phyloP scores from a whole-genome alignment of 495 filamentous ascomycete species.

The Penicillium mononematosum region DNA sequence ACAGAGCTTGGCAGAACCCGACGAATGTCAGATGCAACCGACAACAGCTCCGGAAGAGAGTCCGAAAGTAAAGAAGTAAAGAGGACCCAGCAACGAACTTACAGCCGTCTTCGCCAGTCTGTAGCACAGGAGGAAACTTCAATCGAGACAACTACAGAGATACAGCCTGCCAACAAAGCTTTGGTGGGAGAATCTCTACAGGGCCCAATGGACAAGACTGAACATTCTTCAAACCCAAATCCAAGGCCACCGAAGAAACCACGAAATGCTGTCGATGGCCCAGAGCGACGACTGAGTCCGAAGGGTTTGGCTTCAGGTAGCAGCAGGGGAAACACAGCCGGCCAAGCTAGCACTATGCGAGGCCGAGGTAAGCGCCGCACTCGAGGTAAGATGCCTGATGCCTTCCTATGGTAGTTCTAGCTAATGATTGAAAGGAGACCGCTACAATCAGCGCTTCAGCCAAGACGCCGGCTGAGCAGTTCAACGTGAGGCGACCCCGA shows the following conservation, averaged over 20 bases:
- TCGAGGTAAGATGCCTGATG: slow-evolving; percentile 23
- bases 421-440: slow-evolving; percentile 28
- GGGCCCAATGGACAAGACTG: neutral
- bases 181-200: neutral
- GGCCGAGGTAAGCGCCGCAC: slow-evolving; percentile 25
- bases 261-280: neutral
- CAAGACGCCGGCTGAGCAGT: slow-evolving; percentile 17
- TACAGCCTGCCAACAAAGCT: neutral
- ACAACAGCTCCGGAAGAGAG: slow-evolving; percentile 9
- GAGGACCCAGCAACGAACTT: slow-evolving; percentile 26
- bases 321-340: slow-evolving; percentile 9
- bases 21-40: slow-evolving; percentile 9
- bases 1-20: slow-evolving; percentile 9
- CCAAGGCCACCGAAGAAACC: slow-evolving; percentile 1
- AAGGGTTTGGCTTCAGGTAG: slow-evolving; percentile 25
- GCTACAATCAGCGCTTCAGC: slow-evolving; percentile 38
- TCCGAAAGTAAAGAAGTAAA: slow-evolving; percentile 17
- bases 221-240: neutral
- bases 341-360: slow-evolving; percentile 11
- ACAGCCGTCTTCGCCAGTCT: slow-evolving; percentile 26
- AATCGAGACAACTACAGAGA: neutral
- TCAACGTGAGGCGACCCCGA: no score
- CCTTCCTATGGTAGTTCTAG: neutral
- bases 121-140: slow-evolving; percentile 7
- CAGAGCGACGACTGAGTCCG: slow-evolving; percentile 19